Base-by-base conservation (phyloP, 345 rosid species). In the Populus tremula region DNA sequence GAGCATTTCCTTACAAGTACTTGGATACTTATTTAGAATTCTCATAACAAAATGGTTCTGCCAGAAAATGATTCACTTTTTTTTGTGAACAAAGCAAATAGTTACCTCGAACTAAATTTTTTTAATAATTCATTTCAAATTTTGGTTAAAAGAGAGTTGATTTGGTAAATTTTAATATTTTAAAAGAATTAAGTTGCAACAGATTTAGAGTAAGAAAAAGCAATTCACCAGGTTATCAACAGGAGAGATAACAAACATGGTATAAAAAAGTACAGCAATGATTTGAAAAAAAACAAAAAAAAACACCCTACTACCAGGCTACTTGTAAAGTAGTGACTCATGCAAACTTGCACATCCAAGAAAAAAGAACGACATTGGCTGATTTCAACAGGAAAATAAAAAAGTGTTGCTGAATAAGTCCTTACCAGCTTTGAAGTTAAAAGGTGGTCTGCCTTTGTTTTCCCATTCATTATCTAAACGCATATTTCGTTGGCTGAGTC, bases 401-500 rank as follows among this genome's bases (percentile, higher is more conserved):
- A 20, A 39, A 47, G 39, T 31, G 7, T 27, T 45, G 33, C 36
- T 21, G 14, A 77, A 73, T 49, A 29, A 66, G 70, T 69, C 45
- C 77, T 66, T 76, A 85, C 89, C 87, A 35, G 81, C 69, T 23
- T 73, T 80, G 21, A 38, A 35, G 41, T 45, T 64, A 79, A 43
- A 77, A 25, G 80, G 71, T 50, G 80, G 78, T 86, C 81, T 83
- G 12, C 66, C 79, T 64, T 83, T 81, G 35, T 77, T 78, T 69
- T 41, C 77, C 73, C 76, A 75, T 50, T 84, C 85, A 62, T 71
- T 81, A 77, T 81, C 86, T 69, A 84, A 61, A 63, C 75, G 87
- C 73, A 35, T 70, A 85, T 78, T 78, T 77, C 47, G 25, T 64
- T 29, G 25, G 36, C 36, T 74, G 79, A 76, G 75, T 31, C 81